Evolutionary conservation across 1,139 yeast species (phyloP), one percentile per base, ranked within the genome.

Genomic region (Ogataea hybrid): DNA sequence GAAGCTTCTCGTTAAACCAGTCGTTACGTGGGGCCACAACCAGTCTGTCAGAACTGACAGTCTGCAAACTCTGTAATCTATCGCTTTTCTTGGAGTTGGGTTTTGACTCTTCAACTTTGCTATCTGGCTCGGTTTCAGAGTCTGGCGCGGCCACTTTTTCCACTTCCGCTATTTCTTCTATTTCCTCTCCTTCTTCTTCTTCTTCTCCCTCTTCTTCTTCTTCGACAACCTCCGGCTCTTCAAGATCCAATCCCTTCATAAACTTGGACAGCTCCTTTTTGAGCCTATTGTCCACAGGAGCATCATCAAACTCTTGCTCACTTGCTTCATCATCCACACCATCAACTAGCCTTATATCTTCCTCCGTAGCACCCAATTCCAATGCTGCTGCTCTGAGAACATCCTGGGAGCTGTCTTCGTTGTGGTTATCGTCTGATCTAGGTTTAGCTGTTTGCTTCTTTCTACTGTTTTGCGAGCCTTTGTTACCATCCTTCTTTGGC

Each of bases 321-420:
- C 84, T 79, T 17, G 68, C 75, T 28, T 77, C 82, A 20, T 73
- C 84, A n/a, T 73, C 80, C 8, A 85, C 56, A 12, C 71, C 79
- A 14, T 68, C 67, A 18, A 84, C 54, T 45, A 83, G 62, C 23
- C 69, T 71, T 36, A 83, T 60, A 57, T 83, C 90, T 22, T 73
- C 87, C 49, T 79, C 84, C 16, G 81, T 69, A 8, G 89, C 92
- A 18, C 90, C 90, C 17, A 83, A 63, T 14, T 79, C 79, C 21
- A 83, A 61, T 1, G 92, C 94, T 66, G 83, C 92, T 50, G 79
- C 75, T 51, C 84, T 79, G 41, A 83, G 62, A 18, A 62, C 63
- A 11, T 61, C 63, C 2, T 53, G 46, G 27, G 52, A 55, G 18
- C 42, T 25, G 23, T 15, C 32, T 27, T 17, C 15, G 2, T 25